Evolutionary conservation across 73 alveolate genomes (phyloP).

Genomic region (Tetrahymena elliotti): DNA sequence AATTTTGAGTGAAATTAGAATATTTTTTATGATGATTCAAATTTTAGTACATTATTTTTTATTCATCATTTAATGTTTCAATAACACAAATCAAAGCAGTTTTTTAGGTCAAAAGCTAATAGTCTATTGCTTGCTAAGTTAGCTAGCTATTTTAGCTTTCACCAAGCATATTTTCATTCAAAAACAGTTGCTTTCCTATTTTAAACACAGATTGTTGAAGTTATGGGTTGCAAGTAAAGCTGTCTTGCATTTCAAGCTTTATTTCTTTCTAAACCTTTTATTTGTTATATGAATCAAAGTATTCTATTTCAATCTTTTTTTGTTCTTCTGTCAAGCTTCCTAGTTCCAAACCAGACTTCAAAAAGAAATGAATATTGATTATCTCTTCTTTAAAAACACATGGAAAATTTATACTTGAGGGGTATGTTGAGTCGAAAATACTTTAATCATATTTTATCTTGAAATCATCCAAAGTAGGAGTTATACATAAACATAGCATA

Average conservation of each 20-base stretch:
- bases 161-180: not conserved
- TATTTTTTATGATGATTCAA: not conserved
- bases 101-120: not conserved
- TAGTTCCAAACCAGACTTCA: not conserved
- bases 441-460: not conserved
- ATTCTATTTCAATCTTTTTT: not conserved
- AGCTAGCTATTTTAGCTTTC: not conserved
- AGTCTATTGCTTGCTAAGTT: not conserved
- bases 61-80: not conserved
- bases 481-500: not conserved
- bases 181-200: not conserved
- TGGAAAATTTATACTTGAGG: not conserved
- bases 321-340: not conserved
- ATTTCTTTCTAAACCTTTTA: not conserved
- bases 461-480: not conserved
- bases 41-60: not conserved
- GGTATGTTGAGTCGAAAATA: not conserved
- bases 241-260: not conserved
- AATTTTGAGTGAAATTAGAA: no score
- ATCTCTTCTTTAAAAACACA: not conserved
- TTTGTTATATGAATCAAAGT: not conserved
- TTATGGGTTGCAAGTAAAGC: not conserved
- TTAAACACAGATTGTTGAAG: not conserved
- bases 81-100: not conserved
- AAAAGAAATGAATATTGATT: not conserved